Base-by-base conservation (phyloP, 2,329 filamentous ascomycete species). In the Ilyonectria sp. region DNA sequence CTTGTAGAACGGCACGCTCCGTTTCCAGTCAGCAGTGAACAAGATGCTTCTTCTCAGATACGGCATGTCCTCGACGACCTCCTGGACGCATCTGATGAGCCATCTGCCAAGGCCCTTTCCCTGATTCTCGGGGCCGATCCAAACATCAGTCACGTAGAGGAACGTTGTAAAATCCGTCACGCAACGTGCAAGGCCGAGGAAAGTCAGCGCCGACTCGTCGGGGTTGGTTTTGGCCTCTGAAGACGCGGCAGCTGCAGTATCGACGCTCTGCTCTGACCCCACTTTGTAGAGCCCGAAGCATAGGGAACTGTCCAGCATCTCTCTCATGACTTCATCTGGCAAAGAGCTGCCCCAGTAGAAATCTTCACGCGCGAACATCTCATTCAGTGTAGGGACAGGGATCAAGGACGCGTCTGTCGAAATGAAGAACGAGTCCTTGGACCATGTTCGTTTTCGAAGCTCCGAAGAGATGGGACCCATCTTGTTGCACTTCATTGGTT, bases 151-250 rank as follows among this genome's bases (percentile, higher is more conserved):
- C 13, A 82, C 59, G 31, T 91, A 93, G 2, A 86, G 86, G 70
- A 92, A 89, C 0, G 90, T 91, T 10, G 87, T 83, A 65, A 85
- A 85, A 75, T 93, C 92, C 0, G 91, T 93, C 54, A 93, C 80
- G 6, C 91, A 77, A 17, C 91, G 74, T 2, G 77, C 74, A 31
- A 82, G 70, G 4, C 80, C 80, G 2, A 81, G 67, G 13, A 81
- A 62, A 13, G 68, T 56, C 33, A 63, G 46, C 4, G 57, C 47
- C 21, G 60, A 40, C 13, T 53, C 15, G 33, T 21, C 19, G 29
- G 63, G 21, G n/a, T 10, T 19, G 54, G 17, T 11, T 33, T 9
- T 10, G n/a, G 11, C 17, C 10, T 33, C 49, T 19, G 49, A 52
- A 52, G 49, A 31, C 11, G 29, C 17, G 6, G 8, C 29, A 21